phyloP scores from a whole-genome alignment of 2,329 filamentous ascomycete genomes.

The Annulohypoxylon truncatum region DNA sequence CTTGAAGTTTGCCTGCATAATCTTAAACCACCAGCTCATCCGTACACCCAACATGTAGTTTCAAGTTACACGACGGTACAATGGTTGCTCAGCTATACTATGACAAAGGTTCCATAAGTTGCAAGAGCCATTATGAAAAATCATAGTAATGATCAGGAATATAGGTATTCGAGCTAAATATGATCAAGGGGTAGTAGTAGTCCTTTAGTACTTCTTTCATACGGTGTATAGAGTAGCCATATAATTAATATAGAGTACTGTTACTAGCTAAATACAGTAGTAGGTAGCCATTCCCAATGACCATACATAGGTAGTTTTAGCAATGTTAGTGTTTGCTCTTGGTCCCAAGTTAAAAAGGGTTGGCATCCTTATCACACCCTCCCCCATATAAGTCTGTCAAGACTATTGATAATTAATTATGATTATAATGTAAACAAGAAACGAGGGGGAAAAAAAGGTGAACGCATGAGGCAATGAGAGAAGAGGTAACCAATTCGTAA shows the following conservation, averaged over 20 bases:
- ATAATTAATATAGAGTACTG: neutral
- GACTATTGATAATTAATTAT: neutral
- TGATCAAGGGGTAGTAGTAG: neutral
- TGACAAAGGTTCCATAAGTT: neutral
- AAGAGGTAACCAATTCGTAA: conserved; percentile 2
- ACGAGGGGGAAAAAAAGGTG: too few species aligned
- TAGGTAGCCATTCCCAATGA: neutral
- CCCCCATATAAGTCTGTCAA: neutral
- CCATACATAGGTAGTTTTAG: neutral
- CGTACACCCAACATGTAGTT: conserved; percentile 32
- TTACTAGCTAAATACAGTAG: neutral
- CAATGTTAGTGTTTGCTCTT: neutral
- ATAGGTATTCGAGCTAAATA: neutral
- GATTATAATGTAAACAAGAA: too few species aligned
- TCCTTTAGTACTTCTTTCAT: neutral
- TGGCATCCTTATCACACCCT: neutral
- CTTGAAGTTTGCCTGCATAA: conserved; percentile 39
- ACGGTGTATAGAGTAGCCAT: too few species aligned
- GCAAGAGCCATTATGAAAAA: neutral
- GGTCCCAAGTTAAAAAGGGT: neutral
- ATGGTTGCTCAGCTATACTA: neutral
- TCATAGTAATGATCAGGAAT: neutral
- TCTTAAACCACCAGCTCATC: conserved; percentile 29
- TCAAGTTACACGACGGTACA: conserved; percentile 26
- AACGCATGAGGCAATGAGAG: neutral